These are phyloP conservation scores for Tolypocladium tundrense DNA, from an alignment of 2,329 filamentous ascomycete species.

Conservation along the genomic window DNA sequence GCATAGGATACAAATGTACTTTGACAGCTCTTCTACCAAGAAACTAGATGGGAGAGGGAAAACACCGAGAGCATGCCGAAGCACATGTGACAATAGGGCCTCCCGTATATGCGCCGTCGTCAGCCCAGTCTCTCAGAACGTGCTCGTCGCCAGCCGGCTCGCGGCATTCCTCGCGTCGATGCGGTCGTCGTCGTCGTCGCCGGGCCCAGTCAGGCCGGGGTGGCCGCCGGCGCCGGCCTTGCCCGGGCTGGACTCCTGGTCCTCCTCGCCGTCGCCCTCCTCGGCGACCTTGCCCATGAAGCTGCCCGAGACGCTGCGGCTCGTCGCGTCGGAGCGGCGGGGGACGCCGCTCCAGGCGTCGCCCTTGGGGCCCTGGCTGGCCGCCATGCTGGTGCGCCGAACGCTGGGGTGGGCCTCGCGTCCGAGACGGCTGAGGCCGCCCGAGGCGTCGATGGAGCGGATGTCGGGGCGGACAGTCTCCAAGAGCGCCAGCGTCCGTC, in stretches of 20 bases:
- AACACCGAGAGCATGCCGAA: background rate
- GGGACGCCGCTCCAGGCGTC: constrained; percentile 96
- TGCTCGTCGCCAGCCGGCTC: constrained; percentile 85
- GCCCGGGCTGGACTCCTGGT: constrained; percentile 23
- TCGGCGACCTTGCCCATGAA: constrained; percentile 55
- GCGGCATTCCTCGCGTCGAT: constrained; percentile 94
- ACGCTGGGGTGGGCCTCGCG: constrained; percentile 72
- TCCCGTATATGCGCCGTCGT: background rate
- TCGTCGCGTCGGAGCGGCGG: constrained; percentile 67
- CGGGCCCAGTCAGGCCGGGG: constrained; percentile 32
- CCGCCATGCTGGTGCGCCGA: constrained; percentile 67
- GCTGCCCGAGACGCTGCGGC: constrained; percentile 65
- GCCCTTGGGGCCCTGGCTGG: constrained; percentile 92
- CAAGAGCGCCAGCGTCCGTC: constrained; percentile 82
- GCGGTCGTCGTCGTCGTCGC: constrained; percentile 86
- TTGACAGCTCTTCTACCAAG: background rate
- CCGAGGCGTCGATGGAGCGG: constrained; percentile 80
- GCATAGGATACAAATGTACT: background rate
- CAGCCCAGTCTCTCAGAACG: constrained; percentile 48
- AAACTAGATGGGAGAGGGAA: background rate
- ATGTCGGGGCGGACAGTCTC: constrained; percentile 91
- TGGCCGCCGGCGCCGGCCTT: constrained; percentile 27
- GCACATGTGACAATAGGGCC: background rate
- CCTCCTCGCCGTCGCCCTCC: constrained; percentile 42
- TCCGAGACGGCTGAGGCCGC: constrained; percentile 80